Percentiles rank a stretch among this genome's conserved stretches.
phyloP scores from a whole-genome alignment of 345 rosid genomes.

The Linum tenue region DNA sequence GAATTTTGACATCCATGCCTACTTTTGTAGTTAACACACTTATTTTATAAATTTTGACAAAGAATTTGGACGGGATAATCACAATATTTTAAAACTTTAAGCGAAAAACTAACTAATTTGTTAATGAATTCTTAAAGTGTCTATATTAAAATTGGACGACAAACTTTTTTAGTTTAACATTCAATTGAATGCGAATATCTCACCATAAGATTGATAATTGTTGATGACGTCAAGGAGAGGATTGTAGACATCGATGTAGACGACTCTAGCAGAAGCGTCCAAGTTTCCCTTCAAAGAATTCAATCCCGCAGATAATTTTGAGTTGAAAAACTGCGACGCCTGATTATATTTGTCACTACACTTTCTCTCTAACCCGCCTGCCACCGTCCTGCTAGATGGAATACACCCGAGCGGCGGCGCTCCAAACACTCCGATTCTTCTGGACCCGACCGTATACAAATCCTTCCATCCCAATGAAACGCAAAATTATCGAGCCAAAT shows the following conservation, averaged over 20 bases:
- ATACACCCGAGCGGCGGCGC: slow-evolving; percentile 3
- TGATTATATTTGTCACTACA: background rate
- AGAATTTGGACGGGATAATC: too few species aligned
- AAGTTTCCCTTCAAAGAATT: background rate
- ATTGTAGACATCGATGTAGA: slow-evolving; percentile 1
- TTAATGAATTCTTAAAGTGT: too few species aligned
- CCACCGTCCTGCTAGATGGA: background rate
- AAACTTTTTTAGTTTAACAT: too few species aligned
- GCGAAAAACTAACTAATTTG: too few species aligned
- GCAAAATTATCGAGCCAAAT: background rate
- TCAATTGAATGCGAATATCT: too few species aligned
- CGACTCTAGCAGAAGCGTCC: background rate
- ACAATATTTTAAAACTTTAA: too few species aligned
- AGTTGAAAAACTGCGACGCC: background rate
- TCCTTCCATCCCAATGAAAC: background rate
- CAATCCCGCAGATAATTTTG: background rate
- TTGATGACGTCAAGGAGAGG: slow-evolving; percentile 4
- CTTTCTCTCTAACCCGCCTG: background rate
- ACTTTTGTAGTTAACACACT: too few species aligned
- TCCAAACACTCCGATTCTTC: background rate
- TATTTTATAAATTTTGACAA: too few species aligned
- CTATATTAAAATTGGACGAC: too few species aligned
- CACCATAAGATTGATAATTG: background rate
- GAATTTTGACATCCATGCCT: too few species aligned
- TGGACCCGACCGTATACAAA: background rate